Base-by-base conservation (phyloP, 139 green algal species). In the Raphidocelis subcapitata region DNA sequence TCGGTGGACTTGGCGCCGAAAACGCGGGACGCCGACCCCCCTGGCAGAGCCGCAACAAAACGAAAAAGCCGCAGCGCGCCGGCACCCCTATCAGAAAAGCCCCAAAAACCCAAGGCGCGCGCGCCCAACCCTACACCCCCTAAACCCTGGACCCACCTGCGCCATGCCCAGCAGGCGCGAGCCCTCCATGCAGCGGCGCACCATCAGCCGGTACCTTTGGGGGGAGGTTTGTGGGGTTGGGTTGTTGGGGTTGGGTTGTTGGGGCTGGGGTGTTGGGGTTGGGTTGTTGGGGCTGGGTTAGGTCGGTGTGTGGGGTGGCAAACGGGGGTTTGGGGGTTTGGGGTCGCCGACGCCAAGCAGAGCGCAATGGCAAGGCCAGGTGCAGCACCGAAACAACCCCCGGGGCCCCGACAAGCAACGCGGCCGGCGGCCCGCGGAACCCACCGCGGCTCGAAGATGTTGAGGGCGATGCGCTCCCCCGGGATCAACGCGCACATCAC, bases 401-500 rank as follows among this genome's bases (percentile, higher is more conserved):
- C n/a, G n/a, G n/a, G n/a, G n/a, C n/a, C n/a, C n/a, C n/a, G n/a
- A n/a, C n/a, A n/a, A n/a, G n/a, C n/a, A n/a, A n/a, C n/a, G n/a
- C n/a, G n/a, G n/a, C n/a, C n/a, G n/a, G n/a, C n/a, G 8, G 5
- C 24, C 24, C 5, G n/a, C 54, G 5, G 24, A 12, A 62, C 68
- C n/a, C 82, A 89, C 67, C 91, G 70, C 8, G 93, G 92, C 79
- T 99, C 95, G 74, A 98, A 99, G 28, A 99, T 96, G 82, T 99
- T 98, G 32, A 99, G 85, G 5, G 80, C 81, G 73, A 96, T 93
- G 47, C 71, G 81, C 81, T 97, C 90, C 0, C 92, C 89, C 1
- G 93, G 93, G 64, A 97, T 62, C 47, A 98, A 32, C 21, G 86
- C 79, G 66, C 74, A 82, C 92, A 98, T 97, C 24, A 98, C 92